Conservation (phyloP, 768 basidiomycete species). For the Pleurotus citrinopileatus region DNA sequence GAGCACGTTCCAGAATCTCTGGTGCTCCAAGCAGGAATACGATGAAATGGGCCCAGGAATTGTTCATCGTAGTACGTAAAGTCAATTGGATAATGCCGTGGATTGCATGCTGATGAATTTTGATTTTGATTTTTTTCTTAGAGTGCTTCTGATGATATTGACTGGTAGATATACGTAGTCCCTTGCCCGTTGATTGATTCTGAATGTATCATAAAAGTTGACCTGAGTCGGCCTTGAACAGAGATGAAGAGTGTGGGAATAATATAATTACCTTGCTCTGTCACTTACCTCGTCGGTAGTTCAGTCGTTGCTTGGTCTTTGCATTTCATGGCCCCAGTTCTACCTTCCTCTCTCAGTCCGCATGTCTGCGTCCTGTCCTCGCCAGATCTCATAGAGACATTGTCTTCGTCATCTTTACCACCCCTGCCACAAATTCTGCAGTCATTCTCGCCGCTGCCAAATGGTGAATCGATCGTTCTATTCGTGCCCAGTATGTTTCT, state of each 20-base stretch:
- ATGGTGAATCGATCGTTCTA: constrained; percentile 50
- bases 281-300: constrained; percentile 5
- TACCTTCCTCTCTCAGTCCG: constrained; percentile 78
- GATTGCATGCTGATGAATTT: not conserved
- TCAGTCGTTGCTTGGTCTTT: no score
- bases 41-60: constrained; percentile 82
- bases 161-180: no score
- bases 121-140: not conserved
- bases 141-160: constrained; percentile 8
- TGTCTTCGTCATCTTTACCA: constrained; percentile 60
- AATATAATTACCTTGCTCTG: no score
- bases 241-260: no score
- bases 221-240: no score
- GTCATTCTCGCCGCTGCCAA: constrained; percentile 80
- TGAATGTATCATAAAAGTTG: no score
- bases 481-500: not conserved
- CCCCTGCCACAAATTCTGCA: constrained; percentile 73
- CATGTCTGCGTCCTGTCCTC: constrained; percentile 77
- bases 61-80: constrained; percentile 72
- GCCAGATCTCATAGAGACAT: constrained; percentile 61
- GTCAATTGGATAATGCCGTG: not conserved
- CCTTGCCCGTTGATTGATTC: not conserved
- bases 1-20: constrained; percentile 95
- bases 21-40: constrained; percentile 93
- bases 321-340: constrained; percentile 46